phyloP scores from a whole-genome alignment of 2,329 filamentous ascomycete species.

The Dactylonectria macrodidyma region DNA sequence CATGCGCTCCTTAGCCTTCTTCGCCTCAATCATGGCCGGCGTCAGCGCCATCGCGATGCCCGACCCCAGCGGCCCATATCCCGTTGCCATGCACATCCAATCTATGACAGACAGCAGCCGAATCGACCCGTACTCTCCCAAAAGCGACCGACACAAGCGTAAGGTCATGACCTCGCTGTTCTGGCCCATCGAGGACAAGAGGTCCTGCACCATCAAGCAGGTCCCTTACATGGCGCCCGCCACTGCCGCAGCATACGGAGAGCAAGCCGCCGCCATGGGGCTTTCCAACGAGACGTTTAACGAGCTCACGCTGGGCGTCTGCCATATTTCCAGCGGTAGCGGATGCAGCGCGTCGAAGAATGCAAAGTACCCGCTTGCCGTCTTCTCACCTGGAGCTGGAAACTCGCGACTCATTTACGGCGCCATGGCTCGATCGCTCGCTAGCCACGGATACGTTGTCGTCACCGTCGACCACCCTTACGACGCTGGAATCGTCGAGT shows the following conservation, averaged over 20 bases:
- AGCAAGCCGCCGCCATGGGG: constrained; percentile 44
- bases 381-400: constrained; percentile 63
- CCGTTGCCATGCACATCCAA: constrained; percentile 45
- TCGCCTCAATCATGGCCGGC: constrained; percentile 35
- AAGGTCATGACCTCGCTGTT: constrained; percentile 51
- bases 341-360: constrained; percentile 27
- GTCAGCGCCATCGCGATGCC: constrained; percentile 47
- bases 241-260: constrained; percentile 50
- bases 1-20: constrained; percentile 37
- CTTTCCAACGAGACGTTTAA: constrained; percentile 51
- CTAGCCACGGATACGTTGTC: constrained; percentile 62
- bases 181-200: constrained; percentile 46
- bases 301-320: constrained; percentile 46
- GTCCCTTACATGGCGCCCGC: constrained; percentile 54
- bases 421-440: constrained; percentile 60
- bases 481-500: constrained; percentile 62
- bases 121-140: constrained; percentile 49
- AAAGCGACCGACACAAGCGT: constrained; percentile 41
- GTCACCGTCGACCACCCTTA: constrained; percentile 65
- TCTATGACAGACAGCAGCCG: constrained; percentile 51
- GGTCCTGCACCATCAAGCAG: constrained; percentile 36
- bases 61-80: constrained; percentile 49
- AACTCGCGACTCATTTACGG: constrained; percentile 60
- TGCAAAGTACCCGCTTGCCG: constrained; percentile 45
- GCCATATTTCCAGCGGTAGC: constrained; percentile 36